phyloP scores from a whole-genome alignment of 1,139 yeast genomes.

The Taphrina flavorubra region DNA sequence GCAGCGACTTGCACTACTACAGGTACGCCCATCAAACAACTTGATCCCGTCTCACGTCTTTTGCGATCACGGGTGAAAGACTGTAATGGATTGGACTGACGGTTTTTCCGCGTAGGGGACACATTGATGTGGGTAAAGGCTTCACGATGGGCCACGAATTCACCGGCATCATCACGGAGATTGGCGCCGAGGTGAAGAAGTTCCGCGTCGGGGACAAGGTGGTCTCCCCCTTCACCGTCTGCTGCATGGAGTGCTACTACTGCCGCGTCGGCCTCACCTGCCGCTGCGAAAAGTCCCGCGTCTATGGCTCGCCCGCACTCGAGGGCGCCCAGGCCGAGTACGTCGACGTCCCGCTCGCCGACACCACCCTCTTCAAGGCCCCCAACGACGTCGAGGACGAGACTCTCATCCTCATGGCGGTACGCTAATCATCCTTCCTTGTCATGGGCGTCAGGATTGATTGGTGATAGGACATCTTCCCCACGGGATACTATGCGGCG shows the following conservation, averaged over 20 bases:
- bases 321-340: conserved; percentile 69
- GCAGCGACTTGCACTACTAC: conserved; percentile 61
- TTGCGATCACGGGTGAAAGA: not conserved
- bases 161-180: conserved; percentile 55
- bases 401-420: conserved; percentile 32
- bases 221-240: conserved; percentile 43
- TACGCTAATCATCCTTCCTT: not conserved
- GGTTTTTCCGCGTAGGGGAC: conserved; percentile 3
- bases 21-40: conserved; percentile 54
- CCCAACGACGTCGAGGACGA: conserved; percentile 28
- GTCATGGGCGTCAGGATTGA: not conserved
- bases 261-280: conserved; percentile 62
- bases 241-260: conserved; percentile 63
- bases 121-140: conserved; percentile 44
- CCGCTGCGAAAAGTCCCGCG: conserved; percentile 60
- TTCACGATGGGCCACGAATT: conserved; percentile 66
- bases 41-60: not conserved
- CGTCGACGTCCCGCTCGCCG: conserved; percentile 66
- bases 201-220: conserved; percentile 54
- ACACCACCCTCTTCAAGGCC: conserved; percentile 44
- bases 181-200: conserved; percentile 52
- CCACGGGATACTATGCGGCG: conserved; percentile 66
- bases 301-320: conserved; percentile 62
- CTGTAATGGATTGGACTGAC: not conserved
- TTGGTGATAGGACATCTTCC: conserved; percentile 60